Percentiles rank a stretch among this genome's conserved stretches.
Conservation (phyloP, 495 filamentous ascomycete genomes). For the Penicillium pulvis region DNA sequence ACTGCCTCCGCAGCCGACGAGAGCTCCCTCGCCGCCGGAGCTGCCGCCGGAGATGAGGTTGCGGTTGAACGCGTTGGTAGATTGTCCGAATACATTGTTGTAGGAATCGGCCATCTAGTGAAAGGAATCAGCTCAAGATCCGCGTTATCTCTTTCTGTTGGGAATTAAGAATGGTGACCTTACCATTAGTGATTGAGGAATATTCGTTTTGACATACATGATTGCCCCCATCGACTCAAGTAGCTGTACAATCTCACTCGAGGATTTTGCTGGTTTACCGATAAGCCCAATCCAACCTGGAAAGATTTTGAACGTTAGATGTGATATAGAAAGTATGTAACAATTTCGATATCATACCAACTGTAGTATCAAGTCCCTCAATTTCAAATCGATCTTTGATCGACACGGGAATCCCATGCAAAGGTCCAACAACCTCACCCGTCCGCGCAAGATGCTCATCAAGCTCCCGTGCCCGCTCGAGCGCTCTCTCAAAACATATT, state of each 20-base stretch:
- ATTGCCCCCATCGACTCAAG: constrained; percentile 45
- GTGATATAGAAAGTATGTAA: background rate
- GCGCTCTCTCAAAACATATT: constrained; percentile 53
- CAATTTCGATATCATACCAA: constrained; percentile 26
- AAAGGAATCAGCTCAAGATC: background rate
- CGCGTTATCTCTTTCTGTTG: background rate
- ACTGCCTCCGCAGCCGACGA: constrained; percentile 57
- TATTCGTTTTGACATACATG: constrained; percentile 61
- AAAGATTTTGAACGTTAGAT: background rate
- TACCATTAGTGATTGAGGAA: constrained; percentile 55
- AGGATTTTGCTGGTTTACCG: constrained; percentile 28
- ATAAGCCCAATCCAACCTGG: constrained; percentile 35
- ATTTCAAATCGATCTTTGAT: constrained; percentile 66
- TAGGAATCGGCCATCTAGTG: constrained; percentile 50
- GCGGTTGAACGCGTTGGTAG: constrained; percentile 58
- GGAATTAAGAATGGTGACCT: background rate
- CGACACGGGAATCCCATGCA: constrained; percentile 67
- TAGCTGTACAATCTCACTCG: constrained; percentile 24
- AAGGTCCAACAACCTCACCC: constrained; percentile 54
- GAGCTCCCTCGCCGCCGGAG: constrained; percentile 64
- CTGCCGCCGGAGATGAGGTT: constrained; percentile 60
- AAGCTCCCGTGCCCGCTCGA: constrained; percentile 36
- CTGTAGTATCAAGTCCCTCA: constrained; percentile 47
- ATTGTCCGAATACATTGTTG: constrained; percentile 45
- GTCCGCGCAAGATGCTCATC: constrained; percentile 40